phyloP scores from a whole-genome alignment of 2,329 filamentous ascomycete genomes.

The Aspergillus unguis region DNA sequence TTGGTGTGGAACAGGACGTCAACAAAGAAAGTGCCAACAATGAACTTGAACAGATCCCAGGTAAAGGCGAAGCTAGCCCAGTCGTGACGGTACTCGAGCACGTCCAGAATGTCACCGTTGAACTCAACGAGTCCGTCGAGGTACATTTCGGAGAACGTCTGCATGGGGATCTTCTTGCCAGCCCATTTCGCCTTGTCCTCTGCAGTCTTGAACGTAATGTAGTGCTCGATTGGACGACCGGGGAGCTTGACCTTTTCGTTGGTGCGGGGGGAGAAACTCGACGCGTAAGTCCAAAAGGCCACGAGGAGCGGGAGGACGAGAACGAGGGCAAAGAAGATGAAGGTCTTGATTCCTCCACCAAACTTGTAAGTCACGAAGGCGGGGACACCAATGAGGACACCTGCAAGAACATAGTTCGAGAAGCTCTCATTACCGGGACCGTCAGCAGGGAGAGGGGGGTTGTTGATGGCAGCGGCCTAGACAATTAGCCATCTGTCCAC shows the following conservation, averaged over 20 bases:
- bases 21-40: conserved; percentile 80
- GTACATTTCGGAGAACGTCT: conserved; percentile 98
- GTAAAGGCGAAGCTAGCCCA: conserved; percentile 96
- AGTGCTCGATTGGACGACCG: conserved; percentile 84
- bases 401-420: conserved; percentile 74
- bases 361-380: conserved; percentile 78
- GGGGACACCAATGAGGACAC: conserved; percentile 67
- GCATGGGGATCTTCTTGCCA: conserved; percentile 51
- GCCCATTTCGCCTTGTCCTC: conserved; percentile 46
- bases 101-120: conserved; percentile 86
- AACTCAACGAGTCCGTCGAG: conserved; percentile 92
- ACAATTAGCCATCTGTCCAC: background rate
- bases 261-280: conserved; percentile 77
- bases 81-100: conserved; percentile 91
- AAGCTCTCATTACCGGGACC: conserved; percentile 79
- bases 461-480: conserved; percentile 68
- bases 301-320: conserved; percentile 74
- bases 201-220: conserved; percentile 55
- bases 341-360: conserved; percentile 80
- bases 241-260: conserved; percentile 89
- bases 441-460: conserved; percentile 89
- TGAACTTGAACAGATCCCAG: conserved; percentile 76
- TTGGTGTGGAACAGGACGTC: conserved; percentile 91
- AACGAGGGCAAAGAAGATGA: conserved; percentile 78
- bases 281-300: conserved; percentile 76